Base-by-base conservation (phyloP, 2,329 filamentous ascomycete genomes). In the Aureobasidium sp. region DNA sequence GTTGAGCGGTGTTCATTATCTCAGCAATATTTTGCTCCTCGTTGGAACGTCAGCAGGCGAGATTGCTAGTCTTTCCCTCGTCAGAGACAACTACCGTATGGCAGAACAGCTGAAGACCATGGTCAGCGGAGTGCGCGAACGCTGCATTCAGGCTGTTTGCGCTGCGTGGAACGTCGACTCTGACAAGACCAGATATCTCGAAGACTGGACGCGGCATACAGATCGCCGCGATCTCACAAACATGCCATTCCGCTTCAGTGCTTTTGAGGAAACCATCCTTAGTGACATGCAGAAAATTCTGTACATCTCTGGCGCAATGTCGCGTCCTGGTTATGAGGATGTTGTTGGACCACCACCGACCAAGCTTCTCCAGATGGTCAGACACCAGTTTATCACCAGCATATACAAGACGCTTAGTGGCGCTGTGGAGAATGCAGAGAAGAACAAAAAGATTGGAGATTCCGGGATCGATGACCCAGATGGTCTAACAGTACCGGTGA, bases 381-480 rank as follows among this genome's bases (percentile, higher is more conserved):
- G 92, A 66, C 88, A 86, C 66, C 91, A 96, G 70, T 99, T 99
- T 70, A 91, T 96, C 17, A 91, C 88, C 7, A 96, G 92, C 62
- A 78, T 99, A 47, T 97, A 97, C 75, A 96, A 96, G 73, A 91
- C 91, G 7, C 77, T 99, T 40, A 95, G 90, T 68, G 94, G 93
- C 24, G 93, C 99, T 85, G 91, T 99, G 1, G 94, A 97, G 75
- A 97, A 96, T 73, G 93, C 94, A 3, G 91, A 97, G 75, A 85
- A 85, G 62, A 74, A 85, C 15, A 84, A 86, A 67, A 84, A 67
- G 77, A 83, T 0, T 57, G 63, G 33, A 85, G 87, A 49, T 76
- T 77, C 24, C 77, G 79, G 79, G 62, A 79, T 81, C 62, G 78
- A 79, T 70, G 79, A 81, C 61, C 73, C 81, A 37, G 79, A 83